These are phyloP conservation scores for Scolecobasidium constrictum DNA, from an alignment of 2,329 filamentous ascomycete genomes.

Conservation along the genomic window DNA sequence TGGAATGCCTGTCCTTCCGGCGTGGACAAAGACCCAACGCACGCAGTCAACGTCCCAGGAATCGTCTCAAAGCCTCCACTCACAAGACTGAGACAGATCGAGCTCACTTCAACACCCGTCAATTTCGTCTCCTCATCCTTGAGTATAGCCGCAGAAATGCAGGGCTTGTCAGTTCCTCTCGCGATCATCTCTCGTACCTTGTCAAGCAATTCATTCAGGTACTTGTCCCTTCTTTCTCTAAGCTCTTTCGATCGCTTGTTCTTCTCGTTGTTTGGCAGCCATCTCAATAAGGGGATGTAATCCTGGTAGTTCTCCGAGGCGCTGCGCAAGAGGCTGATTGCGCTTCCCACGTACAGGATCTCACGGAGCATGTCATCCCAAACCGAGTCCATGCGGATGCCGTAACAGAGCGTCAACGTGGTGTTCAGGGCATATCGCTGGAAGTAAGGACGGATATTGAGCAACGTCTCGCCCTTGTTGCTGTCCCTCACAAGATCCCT, in stretches of 20 bases:
- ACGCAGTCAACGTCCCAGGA: constrained; percentile 41
- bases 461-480: constrained; percentile 29
- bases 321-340: constrained; percentile 39
- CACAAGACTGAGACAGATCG: constrained; percentile 42
- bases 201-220: constrained; percentile 38
- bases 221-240: constrained; percentile 36
- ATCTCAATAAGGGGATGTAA: constrained; percentile 40
- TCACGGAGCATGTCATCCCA: constrained; percentile 41
- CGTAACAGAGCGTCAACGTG: constrained; percentile 43
- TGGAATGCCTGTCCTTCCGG: constrained; percentile 39
- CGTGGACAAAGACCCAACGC: constrained; percentile 39
- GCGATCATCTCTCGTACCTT: constrained; percentile 42
- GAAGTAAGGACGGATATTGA: constrained; percentile 39
- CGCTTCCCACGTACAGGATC: constrained; percentile 42
- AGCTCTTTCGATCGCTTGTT: constrained; percentile 35
- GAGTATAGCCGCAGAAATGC: constrained; percentile 42
- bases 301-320: constrained; percentile 44
- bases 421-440: constrained; percentile 45
- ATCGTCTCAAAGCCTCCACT: constrained; percentile 46
- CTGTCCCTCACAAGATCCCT: constrained; percentile 37
- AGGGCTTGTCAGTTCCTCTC: constrained; percentile 41
- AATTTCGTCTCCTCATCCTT: constrained; percentile 45
- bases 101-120: constrained; percentile 41
- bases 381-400: constrained; percentile 43
- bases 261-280: constrained; percentile 42